These are phyloP conservation scores for Vanilla planifolia DNA, from an alignment of 106 monocot species.

Conservation along the genomic window DNA sequence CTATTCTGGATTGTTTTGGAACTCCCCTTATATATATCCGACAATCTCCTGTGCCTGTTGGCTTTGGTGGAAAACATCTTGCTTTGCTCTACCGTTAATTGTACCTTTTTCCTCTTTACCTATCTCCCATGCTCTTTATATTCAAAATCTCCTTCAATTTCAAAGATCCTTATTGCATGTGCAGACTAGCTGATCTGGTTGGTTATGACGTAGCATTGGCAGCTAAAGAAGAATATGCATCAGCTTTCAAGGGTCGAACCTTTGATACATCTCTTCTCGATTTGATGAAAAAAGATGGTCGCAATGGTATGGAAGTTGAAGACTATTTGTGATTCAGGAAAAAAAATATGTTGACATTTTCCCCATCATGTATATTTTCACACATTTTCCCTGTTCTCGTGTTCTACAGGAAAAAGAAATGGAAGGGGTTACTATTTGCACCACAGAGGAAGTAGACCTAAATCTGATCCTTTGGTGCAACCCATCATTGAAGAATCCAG, in stretches of 20 bases:
- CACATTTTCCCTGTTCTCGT: background rate
- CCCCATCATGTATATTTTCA: too few relatives aligned
- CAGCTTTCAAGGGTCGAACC: conserved; percentile 50
- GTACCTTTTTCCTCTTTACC: too few relatives aligned
- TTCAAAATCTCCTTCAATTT: background rate
- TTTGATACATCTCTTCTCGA: conserved; percentile 35
- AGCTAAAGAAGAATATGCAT: conserved; percentile 35
- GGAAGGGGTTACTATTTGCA: conserved; percentile 74
- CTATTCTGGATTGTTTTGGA: too few relatives aligned
- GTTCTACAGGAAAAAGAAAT: conserved; percentile 54
- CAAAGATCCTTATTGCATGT: background rate
- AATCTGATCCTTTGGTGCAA: conserved; percentile 55
- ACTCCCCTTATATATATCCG: too few relatives aligned
- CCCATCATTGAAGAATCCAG: conserved; percentile 54
- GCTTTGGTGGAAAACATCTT: too few relatives aligned
- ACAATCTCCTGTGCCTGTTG: too few relatives aligned
- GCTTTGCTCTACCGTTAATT: too few relatives aligned
- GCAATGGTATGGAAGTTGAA: conserved; percentile 35
- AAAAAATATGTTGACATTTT: background rate
- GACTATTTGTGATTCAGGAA: background rate
- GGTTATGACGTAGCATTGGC: conserved; percentile 84
- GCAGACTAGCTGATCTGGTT: conserved; percentile 68
- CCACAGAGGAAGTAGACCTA: conserved; percentile 72
- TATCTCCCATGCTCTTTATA: too few relatives aligned
- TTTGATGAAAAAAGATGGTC: conserved; percentile 56